phyloP scores from a whole-genome alignment of 345 rosid species.

The Ceriops tagal region DNA sequence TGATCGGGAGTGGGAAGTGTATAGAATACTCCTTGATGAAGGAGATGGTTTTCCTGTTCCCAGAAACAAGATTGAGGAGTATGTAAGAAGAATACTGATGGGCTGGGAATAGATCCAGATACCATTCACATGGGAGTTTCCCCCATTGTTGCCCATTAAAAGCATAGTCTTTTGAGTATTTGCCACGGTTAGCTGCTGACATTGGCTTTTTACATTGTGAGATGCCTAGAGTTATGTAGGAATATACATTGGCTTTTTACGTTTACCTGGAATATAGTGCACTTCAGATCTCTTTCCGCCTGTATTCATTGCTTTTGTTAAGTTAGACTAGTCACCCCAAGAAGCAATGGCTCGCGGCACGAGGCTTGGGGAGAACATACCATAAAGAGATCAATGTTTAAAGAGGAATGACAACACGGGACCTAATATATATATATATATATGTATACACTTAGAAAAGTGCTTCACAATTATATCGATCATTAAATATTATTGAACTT shows the following conservation, averaged over 20 bases:
- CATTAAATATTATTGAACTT: too few species aligned
- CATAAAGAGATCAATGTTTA: too few species aligned
- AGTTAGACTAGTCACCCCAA: too few species aligned
- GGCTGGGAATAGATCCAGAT: slow-evolving; percentile 51
- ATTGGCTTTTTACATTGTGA: background rate
- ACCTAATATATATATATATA: too few species aligned
- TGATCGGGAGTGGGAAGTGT: slow-evolving; percentile 65
- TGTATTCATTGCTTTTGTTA: too few species aligned
- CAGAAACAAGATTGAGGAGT: slow-evolving; percentile 50
- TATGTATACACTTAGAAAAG: too few species aligned
- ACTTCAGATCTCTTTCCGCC: background rate
- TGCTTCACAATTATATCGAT: too few species aligned
- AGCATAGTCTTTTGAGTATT: background rate
- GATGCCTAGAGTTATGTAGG: background rate
- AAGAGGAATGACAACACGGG: too few species aligned
- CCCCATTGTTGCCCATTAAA: slow-evolving; percentile 1
- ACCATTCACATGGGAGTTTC: background rate
- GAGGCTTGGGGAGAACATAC: too few species aligned
- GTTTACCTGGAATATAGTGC: background rate
- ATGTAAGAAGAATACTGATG: slow-evolving; percentile 47
- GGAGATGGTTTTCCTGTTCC: slow-evolving; percentile 37
- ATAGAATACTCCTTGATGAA: slow-evolving; percentile 58
- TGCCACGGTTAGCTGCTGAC: background rate
- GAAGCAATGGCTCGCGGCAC: too few species aligned
- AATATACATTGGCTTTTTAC: background rate